Evolutionary conservation across 2,329 filamentous ascomycete genomes (phyloP), one percentile per base, ranked within the genome.

Genomic region (Monosporascus sp.): DNA sequence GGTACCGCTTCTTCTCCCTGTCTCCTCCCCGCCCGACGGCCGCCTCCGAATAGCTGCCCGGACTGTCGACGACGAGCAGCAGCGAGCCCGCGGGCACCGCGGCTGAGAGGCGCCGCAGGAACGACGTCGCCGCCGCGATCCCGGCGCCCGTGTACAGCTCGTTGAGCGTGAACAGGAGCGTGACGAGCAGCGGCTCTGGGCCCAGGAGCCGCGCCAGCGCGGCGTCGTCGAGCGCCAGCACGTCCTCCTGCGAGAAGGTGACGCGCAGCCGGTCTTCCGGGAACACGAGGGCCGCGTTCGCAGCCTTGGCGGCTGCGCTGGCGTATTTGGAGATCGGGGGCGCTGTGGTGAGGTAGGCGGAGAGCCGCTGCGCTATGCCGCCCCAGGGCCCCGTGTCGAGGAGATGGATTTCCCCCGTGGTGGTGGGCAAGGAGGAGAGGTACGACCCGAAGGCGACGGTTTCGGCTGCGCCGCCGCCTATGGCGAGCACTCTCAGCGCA

Each of bases 111-210:
- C 75, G 75, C 4, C 90, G 78, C 0, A 99, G 76, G 58, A 97
- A 86, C 3, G 76, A 75, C 0, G 93, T 96, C 0, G 93, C 90
- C 60, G 84, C 83, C 2, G 84, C 77, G 47, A 84, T 75, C 24
- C 91, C 82, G 1, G 86, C 90, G 0, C 82, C 77, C 0, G 89
- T 87, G 74, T 97, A 97, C 0, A 99, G 83, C 72, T 99, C 94
- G 69, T 97, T 97, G 47, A 97, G 80, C 0, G 93, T 97, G 76
- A 97, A 99, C 72, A 97, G 83, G 14, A 97, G 73, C 0, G 92
- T 96, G 15, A 96, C 75, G 1, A 97, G 71, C 3, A 78, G 60
- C 9, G 79, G 74, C 1, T 56, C 52, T 18, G 47, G 6, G 7
- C 20, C 42, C 44, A 74, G 48, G 0, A 73, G 54, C 2, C 57